Percentiles rank a stretch among this genome's conserved stretches.
These are phyloP conservation scores for Lecanicillium sp. DNA, from an alignment of 2,329 filamentous ascomycete species.

Conservation along the genomic window DNA sequence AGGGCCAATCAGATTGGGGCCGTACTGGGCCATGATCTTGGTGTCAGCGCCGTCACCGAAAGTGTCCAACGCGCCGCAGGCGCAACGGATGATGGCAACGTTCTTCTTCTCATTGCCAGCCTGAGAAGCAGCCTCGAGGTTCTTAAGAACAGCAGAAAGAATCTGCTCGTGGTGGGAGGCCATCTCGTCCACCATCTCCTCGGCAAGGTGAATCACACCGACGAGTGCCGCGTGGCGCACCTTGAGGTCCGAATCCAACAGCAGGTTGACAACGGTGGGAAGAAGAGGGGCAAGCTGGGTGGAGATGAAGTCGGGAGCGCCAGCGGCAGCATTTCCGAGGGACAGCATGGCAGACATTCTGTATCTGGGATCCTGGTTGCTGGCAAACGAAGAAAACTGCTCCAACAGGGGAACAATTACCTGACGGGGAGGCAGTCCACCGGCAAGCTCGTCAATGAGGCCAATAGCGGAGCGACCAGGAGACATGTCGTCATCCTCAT, in stretches of 20 bases:
- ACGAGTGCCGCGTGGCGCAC: constrained; percentile 85
- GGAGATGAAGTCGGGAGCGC: constrained; percentile 93
- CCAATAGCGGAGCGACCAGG: constrained; percentile 79
- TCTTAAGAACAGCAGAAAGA: constrained; percentile 78
- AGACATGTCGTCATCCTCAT: constrained; percentile 68
- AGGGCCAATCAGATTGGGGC: constrained; percentile 73
- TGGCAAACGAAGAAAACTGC: constrained; percentile 74
- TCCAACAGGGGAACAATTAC: constrained; percentile 89
- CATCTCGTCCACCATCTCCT: constrained; percentile 88
- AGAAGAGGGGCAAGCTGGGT: constrained; percentile 84
- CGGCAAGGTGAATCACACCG: constrained; percentile 80
- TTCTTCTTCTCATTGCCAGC: constrained; percentile 65
- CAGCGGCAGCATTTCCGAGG: constrained; percentile 90
- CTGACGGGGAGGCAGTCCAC: constrained; percentile 83
- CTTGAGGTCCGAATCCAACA: constrained; percentile 74
- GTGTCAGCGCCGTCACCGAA: constrained; percentile 81
- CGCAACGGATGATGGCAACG: constrained; percentile 79
- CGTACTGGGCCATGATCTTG: constrained; percentile 70
- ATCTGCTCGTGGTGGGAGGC: constrained; percentile 77
- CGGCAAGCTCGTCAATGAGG: constrained; percentile 81
- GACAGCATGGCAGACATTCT: constrained; percentile 87
- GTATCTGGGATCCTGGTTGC: constrained; percentile 65
- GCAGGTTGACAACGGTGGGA: constrained; percentile 73
- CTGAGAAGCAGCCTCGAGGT: constrained; percentile 73
- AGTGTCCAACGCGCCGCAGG: constrained; percentile 84